These are phyloP conservation scores for Chytriomyces sp. DNA, from an alignment of 192 early-diverging fungal genomes.

Conservation along the genomic window DNA sequence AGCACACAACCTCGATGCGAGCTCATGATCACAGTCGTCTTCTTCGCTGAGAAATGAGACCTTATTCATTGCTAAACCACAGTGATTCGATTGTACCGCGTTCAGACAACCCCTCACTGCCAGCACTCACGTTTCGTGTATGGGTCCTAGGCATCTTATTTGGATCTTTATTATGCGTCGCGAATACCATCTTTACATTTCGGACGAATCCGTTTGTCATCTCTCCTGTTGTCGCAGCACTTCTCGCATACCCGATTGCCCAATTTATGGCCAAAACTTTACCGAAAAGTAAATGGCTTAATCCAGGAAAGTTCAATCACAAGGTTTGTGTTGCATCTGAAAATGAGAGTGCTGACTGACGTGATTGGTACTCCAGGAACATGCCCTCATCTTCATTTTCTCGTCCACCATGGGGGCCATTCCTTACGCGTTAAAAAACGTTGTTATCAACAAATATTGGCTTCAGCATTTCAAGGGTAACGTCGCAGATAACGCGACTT, in stretches of 20 bases:
- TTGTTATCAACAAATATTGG: not conserved
- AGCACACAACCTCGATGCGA: no score
- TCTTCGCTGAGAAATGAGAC: no score
- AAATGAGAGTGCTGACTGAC: no score
- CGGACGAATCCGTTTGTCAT: slow-evolving; percentile 77
- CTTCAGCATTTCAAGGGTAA: slow-evolving; percentile 10
- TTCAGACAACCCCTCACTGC: slow-evolving; percentile 49
- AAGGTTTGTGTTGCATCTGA: no score
- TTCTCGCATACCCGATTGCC: slow-evolving; percentile 77
- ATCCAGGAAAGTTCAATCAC: slow-evolving; percentile 72
- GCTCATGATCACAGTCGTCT: no score
- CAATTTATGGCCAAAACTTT: slow-evolving; percentile 54
- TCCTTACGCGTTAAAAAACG: slow-evolving; percentile 49
- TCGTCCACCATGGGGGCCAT: not conserved
- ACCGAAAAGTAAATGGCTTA: not conserved
- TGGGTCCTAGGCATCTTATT: slow-evolving; percentile 53
- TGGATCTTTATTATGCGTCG: slow-evolving; percentile 17
- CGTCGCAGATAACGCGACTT: not conserved
- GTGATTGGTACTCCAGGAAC: no score
- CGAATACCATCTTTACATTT: slow-evolving; percentile 71
- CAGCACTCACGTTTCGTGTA: slow-evolving; percentile 54
- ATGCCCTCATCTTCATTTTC: slow-evolving; percentile 3
- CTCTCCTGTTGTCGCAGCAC: slow-evolving; percentile 67
- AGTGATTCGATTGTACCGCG: slow-evolving; percentile 32
- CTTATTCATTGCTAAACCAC: not conserved